Evolutionary conservation across 2,329 filamentous ascomycete genomes (phyloP).

Genomic region (Calonectria multiphialidica): DNA sequence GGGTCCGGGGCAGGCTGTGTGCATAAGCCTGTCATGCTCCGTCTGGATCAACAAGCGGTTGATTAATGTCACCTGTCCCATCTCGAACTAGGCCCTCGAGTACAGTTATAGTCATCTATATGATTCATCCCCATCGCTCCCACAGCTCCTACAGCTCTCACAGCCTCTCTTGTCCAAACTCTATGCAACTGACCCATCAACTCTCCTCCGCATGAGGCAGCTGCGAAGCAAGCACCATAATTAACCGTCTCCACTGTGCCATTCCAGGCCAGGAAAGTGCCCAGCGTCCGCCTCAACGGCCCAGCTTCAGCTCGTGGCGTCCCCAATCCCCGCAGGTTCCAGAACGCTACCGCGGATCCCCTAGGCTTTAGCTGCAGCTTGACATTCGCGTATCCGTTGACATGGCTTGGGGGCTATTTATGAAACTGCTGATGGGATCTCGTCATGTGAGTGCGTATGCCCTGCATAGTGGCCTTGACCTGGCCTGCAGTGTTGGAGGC

Average conservation of each 20-base stretch:
- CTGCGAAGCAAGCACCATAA: neutral
- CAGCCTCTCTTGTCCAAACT: neutral
- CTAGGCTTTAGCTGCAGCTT: neutral
- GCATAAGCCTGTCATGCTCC: neutral
- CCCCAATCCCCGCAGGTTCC: constrained; percentile 1
- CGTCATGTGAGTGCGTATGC: neutral
- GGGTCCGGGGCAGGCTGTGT: neutral
- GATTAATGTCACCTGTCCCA: neutral
- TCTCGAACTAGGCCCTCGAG: neutral
- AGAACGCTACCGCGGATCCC: neutral
- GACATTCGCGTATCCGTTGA: neutral
- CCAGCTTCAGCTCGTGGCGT: neutral
- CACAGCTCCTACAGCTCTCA: neutral
- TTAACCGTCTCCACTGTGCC: neutral
- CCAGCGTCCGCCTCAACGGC: neutral
- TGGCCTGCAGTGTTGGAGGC: neutral
- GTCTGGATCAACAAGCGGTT: neutral
- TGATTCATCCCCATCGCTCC: neutral
- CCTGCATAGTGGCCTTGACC: neutral
- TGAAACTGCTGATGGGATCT: neutral
- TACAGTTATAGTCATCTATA: neutral
- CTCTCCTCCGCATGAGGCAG: neutral
- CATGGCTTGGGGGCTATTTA: constrained; percentile 1
- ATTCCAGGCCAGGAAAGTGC: neutral
- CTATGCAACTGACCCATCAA: neutral